Evolutionary conservation across 164 flowering plant genomes (phyloP), one percentile per base, ranked within the genome.

Genomic region (Platanus orientalis): DNA sequence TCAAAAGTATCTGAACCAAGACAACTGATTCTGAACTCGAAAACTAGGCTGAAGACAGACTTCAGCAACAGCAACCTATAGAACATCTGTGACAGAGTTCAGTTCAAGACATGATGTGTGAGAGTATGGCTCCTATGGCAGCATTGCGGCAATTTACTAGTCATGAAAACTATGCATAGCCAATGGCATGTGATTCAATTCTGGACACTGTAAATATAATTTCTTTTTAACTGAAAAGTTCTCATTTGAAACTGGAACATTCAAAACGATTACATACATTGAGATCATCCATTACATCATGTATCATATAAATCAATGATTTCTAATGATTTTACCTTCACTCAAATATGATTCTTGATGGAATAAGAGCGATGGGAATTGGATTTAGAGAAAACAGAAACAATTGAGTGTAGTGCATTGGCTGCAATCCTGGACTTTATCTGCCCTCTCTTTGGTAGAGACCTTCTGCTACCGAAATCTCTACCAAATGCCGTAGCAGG

Each of bases 1-100:
- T 92, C 66, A 88, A 78, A 71, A 88, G 72, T 20, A 17, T 64
- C 16, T 85, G 89, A 12, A 76, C 77, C 56, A 89, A 76, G 69
- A 89, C 87, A 21, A 74, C 87, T 6, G 71, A 71, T 69, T 72
- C 89, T 36, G 92, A 85, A 34, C 53, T 76, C 13, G 81, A 76
- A 30, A 77, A 66, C 58, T 70, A 64, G 47, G 78, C 67, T 29
- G 86, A 67, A 59, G 78, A 66, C 45, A 64, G 39, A 16, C 69
- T 17, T 17, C 68, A 32, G 65, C 80, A 54, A 25, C 67, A 34
- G 21, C 59, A 67, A 53, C 62, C 45, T 24, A 60, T 65, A 45
- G 69, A 29, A 20, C 50, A 65, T 24, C 60, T 68, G 62, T 70
- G 16, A 10, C 76, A 67, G 54, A 67, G 67, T 48, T 50, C n/a